A percentile compares a stretch with the other conserved stretches of the same genome.
Evolutionary conservation across 306 rosid genomes (phyloP).

Genomic region (Prunus fruticosa): DNA sequence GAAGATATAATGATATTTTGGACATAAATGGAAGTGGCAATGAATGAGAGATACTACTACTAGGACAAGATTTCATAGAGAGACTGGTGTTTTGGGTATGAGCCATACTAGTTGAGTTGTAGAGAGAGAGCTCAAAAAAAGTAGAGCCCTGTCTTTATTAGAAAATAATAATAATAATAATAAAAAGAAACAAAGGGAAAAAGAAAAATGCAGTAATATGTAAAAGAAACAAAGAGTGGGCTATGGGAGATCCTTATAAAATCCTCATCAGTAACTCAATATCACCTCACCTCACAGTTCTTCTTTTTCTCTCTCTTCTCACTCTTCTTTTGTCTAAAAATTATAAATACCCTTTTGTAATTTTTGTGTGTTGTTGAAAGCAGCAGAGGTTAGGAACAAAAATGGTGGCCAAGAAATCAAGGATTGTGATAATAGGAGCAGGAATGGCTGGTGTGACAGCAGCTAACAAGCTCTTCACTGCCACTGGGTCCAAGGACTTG

Average conservation of each 20-base stretch:
- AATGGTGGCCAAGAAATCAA: conserved; percentile 80
- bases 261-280: conserved; percentile 52
- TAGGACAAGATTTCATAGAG: conserved; percentile 12
- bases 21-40: conserved; percentile 41
- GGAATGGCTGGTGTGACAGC: conserved; percentile 99
- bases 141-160: conserved; percentile 60
- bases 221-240: conserved; percentile 8
- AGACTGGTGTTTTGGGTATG: conserved; percentile 5
- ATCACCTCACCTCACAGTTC: conserved; percentile 43
- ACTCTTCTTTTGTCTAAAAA: neutral
- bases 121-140: conserved; percentile 39
- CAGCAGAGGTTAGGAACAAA: neutral
- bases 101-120: conserved; percentile 2
- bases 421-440: conserved; percentile 86
- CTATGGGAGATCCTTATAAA: conserved; percentile 52
- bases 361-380: neutral
- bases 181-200: neutral
- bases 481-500: conserved; percentile 44
- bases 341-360: no score
- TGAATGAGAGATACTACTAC: neutral
- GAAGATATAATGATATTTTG: conserved; percentile 7
- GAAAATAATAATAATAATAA: neutral
- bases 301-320: conserved; percentile 17
- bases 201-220: neutral
- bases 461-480: conserved; percentile 75